Evolutionary conservation across 768 basidiomycete genomes (phyloP).

Genomic region (Boletus sp.): DNA sequence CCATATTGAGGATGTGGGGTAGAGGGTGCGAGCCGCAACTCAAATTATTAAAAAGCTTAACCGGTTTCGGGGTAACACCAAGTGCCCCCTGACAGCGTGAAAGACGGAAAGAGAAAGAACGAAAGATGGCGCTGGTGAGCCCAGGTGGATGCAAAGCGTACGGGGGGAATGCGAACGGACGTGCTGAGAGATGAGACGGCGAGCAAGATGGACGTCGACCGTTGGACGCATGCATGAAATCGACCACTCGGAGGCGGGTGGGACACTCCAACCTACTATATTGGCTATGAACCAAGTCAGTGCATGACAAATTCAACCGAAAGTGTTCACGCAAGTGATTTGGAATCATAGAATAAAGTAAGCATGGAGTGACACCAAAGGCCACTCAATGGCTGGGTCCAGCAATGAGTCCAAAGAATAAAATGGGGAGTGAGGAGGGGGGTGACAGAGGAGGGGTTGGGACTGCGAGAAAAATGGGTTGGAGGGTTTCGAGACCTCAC

Average conservation of each 20-base stretch:
- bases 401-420: constrained; percentile 8
- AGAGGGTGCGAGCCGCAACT: constrained; percentile 16
- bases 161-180: neutral
- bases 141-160: too few relatives aligned
- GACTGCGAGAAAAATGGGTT: constrained; percentile 25
- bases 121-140: neutral
- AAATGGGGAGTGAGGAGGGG: neutral
- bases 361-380: constrained; percentile 31
- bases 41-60: constrained; percentile 30
- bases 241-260: constrained; percentile 13
- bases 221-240: constrained; percentile 7
- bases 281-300: constrained; percentile 59
- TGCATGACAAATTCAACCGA: constrained; percentile 34
- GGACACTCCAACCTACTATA: constrained; percentile 49
- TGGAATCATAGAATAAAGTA: constrained; percentile 41
- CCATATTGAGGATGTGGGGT: constrained; percentile 17
- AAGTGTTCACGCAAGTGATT: constrained; percentile 30
- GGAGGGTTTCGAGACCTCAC: neutral
- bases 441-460: neutral
- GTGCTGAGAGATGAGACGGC: neutral
- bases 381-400: constrained; percentile 16
- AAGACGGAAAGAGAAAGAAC: neutral
- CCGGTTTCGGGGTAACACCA: neutral
- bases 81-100: neutral
- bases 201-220: neutral